phyloP scores from a whole-genome alignment of 1,139 yeast species.

The Candida glucosophila region DNA sequence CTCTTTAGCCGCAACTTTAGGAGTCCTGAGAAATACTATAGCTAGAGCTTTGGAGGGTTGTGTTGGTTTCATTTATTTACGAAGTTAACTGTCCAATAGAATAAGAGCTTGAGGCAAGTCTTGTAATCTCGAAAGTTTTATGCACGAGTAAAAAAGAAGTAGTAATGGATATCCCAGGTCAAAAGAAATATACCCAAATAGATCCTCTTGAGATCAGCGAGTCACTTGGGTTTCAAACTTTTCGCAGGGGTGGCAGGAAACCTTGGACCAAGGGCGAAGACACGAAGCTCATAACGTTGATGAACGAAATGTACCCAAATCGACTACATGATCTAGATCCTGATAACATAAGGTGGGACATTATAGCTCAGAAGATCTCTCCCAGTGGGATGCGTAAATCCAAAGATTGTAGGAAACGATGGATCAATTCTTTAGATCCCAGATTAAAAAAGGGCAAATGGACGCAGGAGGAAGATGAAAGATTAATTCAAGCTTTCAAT shows the following conservation, averaged over 20 bases:
- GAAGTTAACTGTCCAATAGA: too few species aligned
- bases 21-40: too few species aligned
- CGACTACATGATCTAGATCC: slow-evolving; percentile 18
- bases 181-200: slow-evolving; percentile 25
- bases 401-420: slow-evolving; percentile 65
- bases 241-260: slow-evolving; percentile 51
- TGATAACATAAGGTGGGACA: slow-evolving; percentile 58
- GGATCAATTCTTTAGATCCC: slow-evolving; percentile 81
- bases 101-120: too few species aligned
- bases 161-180: slow-evolving; percentile 4
- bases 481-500: slow-evolving; percentile 53
- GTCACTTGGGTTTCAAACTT: slow-evolving; percentile 69
- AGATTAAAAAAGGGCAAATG: slow-evolving; percentile 75
- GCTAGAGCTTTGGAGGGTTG: too few species aligned
- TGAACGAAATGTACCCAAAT: slow-evolving; percentile 19
- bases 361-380: slow-evolving; percentile 37
- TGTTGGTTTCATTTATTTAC: too few species aligned
- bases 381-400: slow-evolving; percentile 41
- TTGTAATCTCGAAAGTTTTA: too few species aligned
- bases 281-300: slow-evolving; percentile 27
- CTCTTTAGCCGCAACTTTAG: too few species aligned
- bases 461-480: slow-evolving; percentile 77
- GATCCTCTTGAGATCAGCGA: slow-evolving; percentile 66
- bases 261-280: slow-evolving; percentile 70
- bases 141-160: neutral